Conservation (phyloP, 352 stramenopile genomes). For the Phytophthora megakarya region DNA sequence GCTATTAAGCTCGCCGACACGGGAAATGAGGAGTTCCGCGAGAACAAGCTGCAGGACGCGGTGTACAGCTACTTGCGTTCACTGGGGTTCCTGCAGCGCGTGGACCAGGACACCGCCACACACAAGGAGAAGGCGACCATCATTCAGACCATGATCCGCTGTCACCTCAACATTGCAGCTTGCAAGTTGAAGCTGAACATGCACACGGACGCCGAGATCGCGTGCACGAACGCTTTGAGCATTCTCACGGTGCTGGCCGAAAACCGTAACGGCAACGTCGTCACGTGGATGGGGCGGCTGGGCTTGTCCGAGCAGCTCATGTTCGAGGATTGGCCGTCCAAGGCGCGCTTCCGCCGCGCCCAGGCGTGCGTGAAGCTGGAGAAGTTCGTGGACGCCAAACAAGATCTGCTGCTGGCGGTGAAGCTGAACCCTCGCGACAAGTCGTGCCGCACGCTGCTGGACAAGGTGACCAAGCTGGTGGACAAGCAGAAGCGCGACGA, state of each 20-base stretch:
- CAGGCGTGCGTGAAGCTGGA: constrained; percentile 77
- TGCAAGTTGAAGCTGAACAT: constrained; percentile 83
- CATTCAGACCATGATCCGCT: constrained; percentile 90
- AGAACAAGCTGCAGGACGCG: constrained; percentile 61
- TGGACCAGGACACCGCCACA: constrained; percentile 74
- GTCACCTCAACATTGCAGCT: constrained; percentile 84
- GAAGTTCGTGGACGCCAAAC: constrained; percentile 75
- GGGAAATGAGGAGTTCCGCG: constrained; percentile 76
- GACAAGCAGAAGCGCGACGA: constrained; percentile 80
- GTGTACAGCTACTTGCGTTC: constrained; percentile 79
- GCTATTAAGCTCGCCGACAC: constrained; percentile 67
- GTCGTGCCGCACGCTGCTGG: constrained; percentile 74
- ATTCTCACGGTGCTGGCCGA: constrained; percentile 79
- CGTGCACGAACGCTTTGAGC: constrained; percentile 82
- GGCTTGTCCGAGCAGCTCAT: constrained; percentile 79
- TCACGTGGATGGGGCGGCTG: constrained; percentile 84
- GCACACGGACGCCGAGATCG: constrained; percentile 73
- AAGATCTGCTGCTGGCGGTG: constrained; percentile 78
- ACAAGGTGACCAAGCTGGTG: constrained; percentile 72
- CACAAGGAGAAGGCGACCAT: constrained; percentile 89
- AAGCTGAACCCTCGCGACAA: constrained; percentile 86
- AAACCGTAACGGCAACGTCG: constrained; percentile 80
- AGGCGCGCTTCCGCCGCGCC: constrained; percentile 83
- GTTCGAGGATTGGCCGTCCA: constrained; percentile 87
- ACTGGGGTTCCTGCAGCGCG: constrained; percentile 72